Base-by-base conservation (phyloP, 192 early-diverging fungal genomes). In the Backusella luteola region DNA sequence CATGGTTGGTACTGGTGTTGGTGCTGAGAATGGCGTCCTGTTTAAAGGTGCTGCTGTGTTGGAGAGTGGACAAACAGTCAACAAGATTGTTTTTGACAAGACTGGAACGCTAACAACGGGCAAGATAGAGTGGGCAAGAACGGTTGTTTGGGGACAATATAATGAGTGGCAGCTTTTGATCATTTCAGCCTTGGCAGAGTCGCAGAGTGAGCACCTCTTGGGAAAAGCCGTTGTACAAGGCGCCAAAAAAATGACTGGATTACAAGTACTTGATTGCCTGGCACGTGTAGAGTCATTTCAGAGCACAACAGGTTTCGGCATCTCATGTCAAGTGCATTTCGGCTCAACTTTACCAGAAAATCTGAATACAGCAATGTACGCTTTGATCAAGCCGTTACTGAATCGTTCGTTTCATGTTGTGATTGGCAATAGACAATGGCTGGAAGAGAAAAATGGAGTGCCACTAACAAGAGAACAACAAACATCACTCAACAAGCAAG, bases 1-100 rank as follows among this genome's bases (percentile, higher is more conserved):
- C 26, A 98, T 99, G 96, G 97, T 98, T 9, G 97, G 96, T 34
- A 98, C 97, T 4, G 97, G 97, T 29, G 93, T 99, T 4, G 96
- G 96, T 26, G 97, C 97, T 9, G 88, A 96, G 77, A 84, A 95
- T 66, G 97, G 97, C 26, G 94, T 99, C 74, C 84, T 99, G 74
- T 97, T 99, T 86, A 99, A 99, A 87, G 94, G 96, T 39, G 97
- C 95, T 26, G 91, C 81, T 66, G 90, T 94, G 12, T 82, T 99
- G 52, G 95, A 96, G 75, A 87, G 85, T 2, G 94, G 94, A 15
- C 90, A 92, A 70, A 86, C 85, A 67, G 84, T 99, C 19, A 92
- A 91, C 79, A 94, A 93, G 66, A 85, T 98, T 1, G 92, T 98
- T 35, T 98, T 98, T 86, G 98, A 99, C 86, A 99, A 99, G 85